Conservation (phyloP, 352 stramenopile species). For the Phytophthora cryptogea region DNA sequence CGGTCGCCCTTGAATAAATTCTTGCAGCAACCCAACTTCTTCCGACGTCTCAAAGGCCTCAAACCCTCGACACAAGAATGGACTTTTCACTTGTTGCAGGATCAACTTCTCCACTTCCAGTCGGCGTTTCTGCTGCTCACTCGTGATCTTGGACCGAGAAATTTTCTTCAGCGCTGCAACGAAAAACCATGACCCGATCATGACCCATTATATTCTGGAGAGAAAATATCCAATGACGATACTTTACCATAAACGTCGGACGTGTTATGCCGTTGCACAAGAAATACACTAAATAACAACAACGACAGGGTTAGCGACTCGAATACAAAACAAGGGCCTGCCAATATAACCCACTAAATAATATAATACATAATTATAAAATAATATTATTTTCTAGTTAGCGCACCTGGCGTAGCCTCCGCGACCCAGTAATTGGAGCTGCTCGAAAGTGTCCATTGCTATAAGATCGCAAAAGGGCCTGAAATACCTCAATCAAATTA, state of each 20-base stretch:
- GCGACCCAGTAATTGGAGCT: constrained; percentile 53
- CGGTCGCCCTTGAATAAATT: constrained; percentile 61
- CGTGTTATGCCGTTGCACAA: constrained; percentile 39
- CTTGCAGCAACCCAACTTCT: constrained; percentile 47
- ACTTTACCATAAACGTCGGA: constrained; percentile 37
- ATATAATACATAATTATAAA: constrained; percentile 2
- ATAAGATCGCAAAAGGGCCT: constrained; percentile 20
- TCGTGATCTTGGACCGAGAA: constrained; percentile 36
- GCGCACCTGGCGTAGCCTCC: constrained; percentile 69
- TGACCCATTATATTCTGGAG: not conserved
- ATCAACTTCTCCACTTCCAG: constrained; percentile 52
- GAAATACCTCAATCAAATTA: not conserved
- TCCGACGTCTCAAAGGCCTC: constrained; percentile 33
- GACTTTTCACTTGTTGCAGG: constrained; percentile 38
- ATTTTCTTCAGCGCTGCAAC: constrained; percentile 68
- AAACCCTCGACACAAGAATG: constrained; percentile 54
- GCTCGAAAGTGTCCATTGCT: constrained; percentile 54
- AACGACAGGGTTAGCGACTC: too few relatives aligned
- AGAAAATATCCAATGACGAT: not conserved
- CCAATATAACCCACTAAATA: not conserved
- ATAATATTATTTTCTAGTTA: not conserved
- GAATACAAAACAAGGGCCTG: too few relatives aligned
- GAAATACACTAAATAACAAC: constrained; percentile 45
- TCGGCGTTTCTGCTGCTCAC: constrained; percentile 46
- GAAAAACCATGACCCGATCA: constrained; percentile 1